phyloP scores from a whole-genome alignment of 1,284 basidiomycete genomes.

The Rhodotorula sp. region DNA sequence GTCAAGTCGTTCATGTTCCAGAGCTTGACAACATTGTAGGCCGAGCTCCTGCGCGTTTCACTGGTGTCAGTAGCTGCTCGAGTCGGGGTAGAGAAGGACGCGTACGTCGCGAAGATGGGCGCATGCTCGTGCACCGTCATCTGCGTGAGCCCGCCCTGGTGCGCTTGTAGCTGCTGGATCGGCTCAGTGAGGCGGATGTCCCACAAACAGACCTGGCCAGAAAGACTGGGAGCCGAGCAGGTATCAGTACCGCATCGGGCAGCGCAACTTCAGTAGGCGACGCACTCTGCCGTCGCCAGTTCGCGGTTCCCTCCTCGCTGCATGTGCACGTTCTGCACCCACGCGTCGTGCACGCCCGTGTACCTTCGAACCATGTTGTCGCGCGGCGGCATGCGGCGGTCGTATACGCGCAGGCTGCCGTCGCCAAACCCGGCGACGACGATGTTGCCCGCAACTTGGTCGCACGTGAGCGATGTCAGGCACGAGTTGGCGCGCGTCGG shows the following conservation, averaged over 20 bases:
- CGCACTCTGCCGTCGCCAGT: slow-evolving; percentile 84
- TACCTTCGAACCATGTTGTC: slow-evolving; percentile 82
- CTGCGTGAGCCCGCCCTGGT: slow-evolving; percentile 72
- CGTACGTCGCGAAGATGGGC: slow-evolving; percentile 83
- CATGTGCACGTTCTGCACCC: slow-evolving; percentile 89
- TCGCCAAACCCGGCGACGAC: slow-evolving; percentile 93
- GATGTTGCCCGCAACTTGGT: slow-evolving; percentile 72
- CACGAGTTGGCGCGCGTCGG: slow-evolving; percentile 87
- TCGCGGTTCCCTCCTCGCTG: slow-evolving; percentile 73
- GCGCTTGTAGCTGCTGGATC: slow-evolving; percentile 66
- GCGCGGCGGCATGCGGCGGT: slow-evolving; percentile 81
- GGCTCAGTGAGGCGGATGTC: slow-evolving; percentile 77
- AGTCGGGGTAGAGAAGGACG: not conserved
- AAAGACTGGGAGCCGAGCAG: slow-evolving; percentile 60
- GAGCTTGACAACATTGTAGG: slow-evolving; percentile 44
- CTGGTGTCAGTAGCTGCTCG: not conserved
- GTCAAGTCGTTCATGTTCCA: slow-evolving; percentile 42
- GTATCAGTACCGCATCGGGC: no score
- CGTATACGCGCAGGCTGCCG: slow-evolving; percentile 86
- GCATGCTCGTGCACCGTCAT: slow-evolving; percentile 86
- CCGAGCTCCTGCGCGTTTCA: slow-evolving; percentile 13
- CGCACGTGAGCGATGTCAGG: slow-evolving; percentile 80
- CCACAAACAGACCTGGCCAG: slow-evolving; percentile 90
- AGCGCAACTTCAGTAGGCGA: slow-evolving; percentile 2
- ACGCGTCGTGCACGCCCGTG: slow-evolving; percentile 70